Base-by-base conservation (phyloP, 495 filamentous ascomycete species). In the Clohesyomyces aquaticus region DNA sequence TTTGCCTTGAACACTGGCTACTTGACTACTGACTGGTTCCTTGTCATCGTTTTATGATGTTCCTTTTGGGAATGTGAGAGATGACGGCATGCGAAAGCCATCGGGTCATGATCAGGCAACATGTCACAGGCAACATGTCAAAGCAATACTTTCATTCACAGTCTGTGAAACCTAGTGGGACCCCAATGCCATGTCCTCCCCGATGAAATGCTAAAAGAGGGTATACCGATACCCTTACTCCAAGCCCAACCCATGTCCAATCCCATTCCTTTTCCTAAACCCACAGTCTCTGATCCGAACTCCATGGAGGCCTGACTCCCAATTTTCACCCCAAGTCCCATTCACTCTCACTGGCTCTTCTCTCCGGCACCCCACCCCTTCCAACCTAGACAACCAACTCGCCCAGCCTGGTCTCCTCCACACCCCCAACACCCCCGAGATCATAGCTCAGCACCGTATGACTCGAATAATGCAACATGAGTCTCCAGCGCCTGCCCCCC, bases 361-460 rank as follows among this genome's bases (percentile, higher is more conserved):
- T 18, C 8, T 6, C 43, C 14, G 4, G n/a, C 14, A 8, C 8
- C 18, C 6, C 43, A 6, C 43, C 43, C 18, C 4, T 18, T 47
- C n/a, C 14, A 6, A 6, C 18, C 48, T 51, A 67, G 25, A 67
- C 58, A 4, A 63, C 55, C 19, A 67, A 48, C 51, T 55, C 66
- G 63, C 38, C 71, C 70, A 21, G 76, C 68, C 23, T 49, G 4
- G 50, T 18, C 41, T 11, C 55, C 25, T 42, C 53, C 12, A 28
- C 50, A 27, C 29, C 58, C 27, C 10, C 19, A 1, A 14, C 29
- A 29, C 28, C 53, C 23, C 54, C 74, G 72, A 97, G 76, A 70
- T 96, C 89, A 75, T 97, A 98, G 70, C 83, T 89, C 72, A 96
- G 75, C 16, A 97, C 81, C 0, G 84, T 84, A 63, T 91, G 87